Conservation (phyloP, 208 protist species). For the Crithidia brevicula region DNA sequence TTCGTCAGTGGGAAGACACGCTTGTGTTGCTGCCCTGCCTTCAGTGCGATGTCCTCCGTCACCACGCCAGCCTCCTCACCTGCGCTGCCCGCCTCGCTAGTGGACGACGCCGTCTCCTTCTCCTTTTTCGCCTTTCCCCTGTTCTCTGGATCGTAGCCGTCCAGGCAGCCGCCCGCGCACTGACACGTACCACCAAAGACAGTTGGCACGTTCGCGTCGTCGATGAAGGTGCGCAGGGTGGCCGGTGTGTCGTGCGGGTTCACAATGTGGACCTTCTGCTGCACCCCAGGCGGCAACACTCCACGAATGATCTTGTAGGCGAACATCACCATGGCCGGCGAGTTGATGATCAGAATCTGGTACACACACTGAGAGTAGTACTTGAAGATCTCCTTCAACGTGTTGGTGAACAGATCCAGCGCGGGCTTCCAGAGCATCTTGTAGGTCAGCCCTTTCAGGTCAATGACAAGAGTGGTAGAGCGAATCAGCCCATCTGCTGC, state of each 20-base stretch:
- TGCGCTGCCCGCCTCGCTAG: conserved; percentile 2
- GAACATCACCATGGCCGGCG: conserved; percentile 56
- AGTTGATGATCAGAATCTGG: conserved; percentile 63
- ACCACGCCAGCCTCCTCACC: conserved; percentile 6
- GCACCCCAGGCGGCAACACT: conserved; percentile 34
- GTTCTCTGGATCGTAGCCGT: conserved; percentile 35
- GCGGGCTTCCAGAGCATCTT: conserved; percentile 73
- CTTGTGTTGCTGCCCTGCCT: conserved; percentile 14
- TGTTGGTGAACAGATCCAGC: conserved; percentile 51
- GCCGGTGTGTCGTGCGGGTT: conserved; percentile 37
- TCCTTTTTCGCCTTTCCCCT: neutral
- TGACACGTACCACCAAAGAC: conserved; percentile 59
- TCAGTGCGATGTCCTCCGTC: conserved; percentile 44
- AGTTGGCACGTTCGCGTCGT: conserved; percentile 36
- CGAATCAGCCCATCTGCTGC: conserved; percentile 33
- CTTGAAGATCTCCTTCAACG: conserved; percentile 32
- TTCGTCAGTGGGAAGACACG: neutral
- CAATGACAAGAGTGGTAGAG: conserved; percentile 48
- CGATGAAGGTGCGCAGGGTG: conserved; percentile 47
- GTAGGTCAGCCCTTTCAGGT: conserved; percentile 51
- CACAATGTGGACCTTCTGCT: conserved; percentile 50
- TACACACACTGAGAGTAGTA: conserved; percentile 58
- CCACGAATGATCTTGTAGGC: conserved; percentile 64
- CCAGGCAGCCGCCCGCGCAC: conserved; percentile 52
- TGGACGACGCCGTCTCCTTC: neutral